These are phyloP conservation scores for Fraxinus xanthoxyloides DNA, from an alignment of 305 asterid species.

Conservation along the genomic window DNA sequence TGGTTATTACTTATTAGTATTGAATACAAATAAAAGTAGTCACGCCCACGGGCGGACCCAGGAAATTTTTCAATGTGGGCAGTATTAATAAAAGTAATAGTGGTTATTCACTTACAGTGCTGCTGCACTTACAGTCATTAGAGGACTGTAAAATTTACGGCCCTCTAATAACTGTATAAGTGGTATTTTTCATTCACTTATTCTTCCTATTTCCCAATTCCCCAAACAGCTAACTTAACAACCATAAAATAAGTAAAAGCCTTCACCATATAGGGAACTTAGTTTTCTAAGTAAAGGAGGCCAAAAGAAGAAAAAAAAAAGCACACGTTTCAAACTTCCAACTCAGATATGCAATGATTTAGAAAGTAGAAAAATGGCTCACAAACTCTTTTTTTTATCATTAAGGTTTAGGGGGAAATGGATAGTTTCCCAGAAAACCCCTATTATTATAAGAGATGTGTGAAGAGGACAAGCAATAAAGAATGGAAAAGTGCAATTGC, in stretches of 20 bases:
- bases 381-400: neutral
- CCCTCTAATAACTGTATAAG: no score
- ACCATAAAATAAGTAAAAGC: neutral
- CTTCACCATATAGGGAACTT: neutral
- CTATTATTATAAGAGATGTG: neutral
- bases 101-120: no score
- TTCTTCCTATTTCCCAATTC: no score
- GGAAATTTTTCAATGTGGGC: no score
- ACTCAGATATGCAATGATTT: neutral
- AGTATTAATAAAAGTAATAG: no score
- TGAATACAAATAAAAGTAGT: no score
- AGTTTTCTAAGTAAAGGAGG: neutral
- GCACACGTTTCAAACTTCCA: neutral
- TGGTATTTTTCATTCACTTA: no score
- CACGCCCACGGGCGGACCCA: no score
- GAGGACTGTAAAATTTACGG: no score
- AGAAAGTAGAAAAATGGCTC: neutral
- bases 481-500: neutral
- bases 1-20: no score
- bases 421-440: neutral
- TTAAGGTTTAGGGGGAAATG: neutral
- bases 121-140: no score
- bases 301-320: neutral
- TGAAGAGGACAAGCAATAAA: neutral
- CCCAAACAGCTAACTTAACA: no score